A percentile compares a stretch with the other conserved stretches of the same genome.
These are phyloP conservation scores for Venturia carpophila DNA, from an alignment of 2,329 filamentous ascomycete species.

Conservation along the genomic window DNA sequence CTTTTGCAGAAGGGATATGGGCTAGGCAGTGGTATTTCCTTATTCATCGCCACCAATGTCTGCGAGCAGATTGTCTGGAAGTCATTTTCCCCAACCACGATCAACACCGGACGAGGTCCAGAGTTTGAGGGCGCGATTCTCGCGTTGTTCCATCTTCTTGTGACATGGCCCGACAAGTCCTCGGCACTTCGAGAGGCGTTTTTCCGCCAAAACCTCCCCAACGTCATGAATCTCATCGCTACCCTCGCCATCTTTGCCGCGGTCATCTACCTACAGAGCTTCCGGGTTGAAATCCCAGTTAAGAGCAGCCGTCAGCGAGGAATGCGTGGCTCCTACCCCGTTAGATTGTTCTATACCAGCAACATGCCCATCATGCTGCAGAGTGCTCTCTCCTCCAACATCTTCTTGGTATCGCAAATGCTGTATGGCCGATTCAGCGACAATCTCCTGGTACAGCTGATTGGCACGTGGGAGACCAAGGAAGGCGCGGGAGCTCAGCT, in stretches of 20 bases:
- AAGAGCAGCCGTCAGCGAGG: slow-evolving; percentile 99
- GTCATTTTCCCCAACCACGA: slow-evolving; percentile 97
- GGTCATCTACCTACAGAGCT: slow-evolving; percentile 98
- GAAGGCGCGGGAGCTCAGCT: slow-evolving; percentile 87
- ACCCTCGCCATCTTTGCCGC: slow-evolving; percentile 90
- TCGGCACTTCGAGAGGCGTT: slow-evolving; percentile 96
- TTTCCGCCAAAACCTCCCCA: slow-evolving; percentile 98
- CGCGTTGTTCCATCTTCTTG: slow-evolving; percentile 91
- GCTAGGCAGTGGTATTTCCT: slow-evolving; percentile 15
- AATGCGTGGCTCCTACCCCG: slow-evolving; percentile 93
- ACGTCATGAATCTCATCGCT: slow-evolving; percentile 96
- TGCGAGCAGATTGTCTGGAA: slow-evolving; percentile 99
- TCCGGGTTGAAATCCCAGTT: slow-evolving; percentile 99
- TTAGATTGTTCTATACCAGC: slow-evolving; percentile 99
- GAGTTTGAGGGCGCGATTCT: slow-evolving; percentile 99
- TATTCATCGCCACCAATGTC: slow-evolving; percentile 82
- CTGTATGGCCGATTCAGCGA: slow-evolving; percentile 98
- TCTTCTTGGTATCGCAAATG: slow-evolving; percentile 99
- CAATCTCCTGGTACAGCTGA: slow-evolving; percentile 93
- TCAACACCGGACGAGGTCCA: slow-evolving; percentile 97
- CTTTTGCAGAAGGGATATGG: slow-evolving; percentile 95
- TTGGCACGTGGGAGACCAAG: slow-evolving; percentile 97
- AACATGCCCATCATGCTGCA: slow-evolving; percentile 99
- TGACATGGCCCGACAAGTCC: slow-evolving; percentile 99
- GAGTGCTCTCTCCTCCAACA: slow-evolving; percentile 95